phyloP scores from a whole-genome alignment of 352 stramenopile species.

The Peronospora tabacina region DNA sequence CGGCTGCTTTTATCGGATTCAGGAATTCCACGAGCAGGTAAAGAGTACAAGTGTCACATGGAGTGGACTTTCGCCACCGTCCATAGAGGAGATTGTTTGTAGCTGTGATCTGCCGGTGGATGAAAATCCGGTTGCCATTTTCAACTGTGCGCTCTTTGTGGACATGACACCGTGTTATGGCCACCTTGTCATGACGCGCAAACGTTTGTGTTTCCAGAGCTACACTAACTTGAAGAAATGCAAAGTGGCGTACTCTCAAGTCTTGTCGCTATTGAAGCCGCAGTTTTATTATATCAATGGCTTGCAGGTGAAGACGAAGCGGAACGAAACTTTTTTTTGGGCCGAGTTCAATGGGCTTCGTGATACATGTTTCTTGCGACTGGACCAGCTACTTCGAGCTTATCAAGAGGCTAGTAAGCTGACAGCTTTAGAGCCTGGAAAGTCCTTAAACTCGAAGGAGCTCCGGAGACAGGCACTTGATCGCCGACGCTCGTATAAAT shows the following conservation, averaged over 20 bases:
- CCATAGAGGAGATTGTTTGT: conserved; percentile 22
- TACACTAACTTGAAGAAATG: conserved; percentile 39
- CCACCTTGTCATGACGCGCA: conserved; percentile 62
- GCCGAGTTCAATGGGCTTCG: conserved; percentile 74
- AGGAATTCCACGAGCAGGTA: conserved; percentile 61
- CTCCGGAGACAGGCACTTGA: conserved; percentile 47
- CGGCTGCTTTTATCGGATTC: conserved; percentile 60
- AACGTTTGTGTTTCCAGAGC: conserved; percentile 56
- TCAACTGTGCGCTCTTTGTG: conserved; percentile 71
- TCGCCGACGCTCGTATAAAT: conserved; percentile 50
- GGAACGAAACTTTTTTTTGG: conserved; percentile 61
- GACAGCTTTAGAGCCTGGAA: conserved; percentile 15
- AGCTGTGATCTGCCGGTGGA: conserved; percentile 41
- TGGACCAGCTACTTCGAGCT: conserved; percentile 65
- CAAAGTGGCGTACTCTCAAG: conserved; percentile 52
- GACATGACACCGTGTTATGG: conserved; percentile 67
- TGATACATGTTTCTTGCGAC: conserved; percentile 57
- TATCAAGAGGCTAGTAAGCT: conserved; percentile 45
- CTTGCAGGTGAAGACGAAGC: conserved; percentile 61
- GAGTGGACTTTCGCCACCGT: conserved; percentile 45
- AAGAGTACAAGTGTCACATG: conserved; percentile 54
- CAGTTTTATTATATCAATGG: conserved; percentile 85
- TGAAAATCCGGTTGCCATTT: conserved; percentile 52
- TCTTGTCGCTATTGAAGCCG: conserved; percentile 65
- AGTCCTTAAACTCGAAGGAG: conserved; percentile 30